Conservation (phyloP, 2,329 filamentous ascomycete genomes). For the Sclerotinia trifoliorum region DNA sequence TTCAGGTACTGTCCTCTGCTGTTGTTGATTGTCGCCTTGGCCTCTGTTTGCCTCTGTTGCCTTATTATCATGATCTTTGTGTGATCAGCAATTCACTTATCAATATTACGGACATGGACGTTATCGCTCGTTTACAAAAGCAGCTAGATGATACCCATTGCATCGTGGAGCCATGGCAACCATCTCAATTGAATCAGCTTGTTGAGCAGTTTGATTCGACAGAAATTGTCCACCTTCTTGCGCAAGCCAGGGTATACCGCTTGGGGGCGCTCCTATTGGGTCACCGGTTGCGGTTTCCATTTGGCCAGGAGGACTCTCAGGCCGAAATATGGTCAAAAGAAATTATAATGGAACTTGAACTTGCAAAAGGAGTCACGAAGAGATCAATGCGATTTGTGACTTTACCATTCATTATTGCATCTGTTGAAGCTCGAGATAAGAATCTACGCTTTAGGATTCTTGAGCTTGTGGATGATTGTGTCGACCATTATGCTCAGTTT, state of each 20-base stretch:
- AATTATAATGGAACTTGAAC: slow-evolving; percentile 36
- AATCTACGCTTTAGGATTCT: background rate
- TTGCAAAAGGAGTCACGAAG: slow-evolving; percentile 31
- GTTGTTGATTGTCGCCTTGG: slow-evolving; percentile 34
- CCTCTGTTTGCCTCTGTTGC: slow-evolving; percentile 35
- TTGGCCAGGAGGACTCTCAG: slow-evolving; percentile 33
- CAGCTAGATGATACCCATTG: slow-evolving; percentile 30
- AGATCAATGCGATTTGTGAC: slow-evolving; percentile 34
- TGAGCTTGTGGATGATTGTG: slow-evolving; percentile 48
- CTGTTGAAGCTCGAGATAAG: background rate
- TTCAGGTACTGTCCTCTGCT: slow-evolving; percentile 21
- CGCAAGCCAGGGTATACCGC: slow-evolving; percentile 37
- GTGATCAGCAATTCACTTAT: slow-evolving; percentile 33
- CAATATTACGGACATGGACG: slow-evolving; percentile 24
- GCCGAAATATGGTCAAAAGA: slow-evolving; percentile 35
- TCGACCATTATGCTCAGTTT: slow-evolving; percentile 33
- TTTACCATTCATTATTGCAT: slow-evolving; percentile 32
- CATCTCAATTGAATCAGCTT: slow-evolving; percentile 29
- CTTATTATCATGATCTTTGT: slow-evolving; percentile 38
- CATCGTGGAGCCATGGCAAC: slow-evolving; percentile 35
- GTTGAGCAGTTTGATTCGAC: slow-evolving; percentile 30
- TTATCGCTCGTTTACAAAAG: slow-evolving; percentile 27
- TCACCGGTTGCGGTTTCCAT: slow-evolving; percentile 34
- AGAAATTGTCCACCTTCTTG: slow-evolving; percentile 36
- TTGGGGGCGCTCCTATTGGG: slow-evolving; percentile 34